These are phyloP conservation scores for Multifurca ochricompacta DNA, from an alignment of 768 basidiomycete species.

Conservation along the genomic window DNA sequence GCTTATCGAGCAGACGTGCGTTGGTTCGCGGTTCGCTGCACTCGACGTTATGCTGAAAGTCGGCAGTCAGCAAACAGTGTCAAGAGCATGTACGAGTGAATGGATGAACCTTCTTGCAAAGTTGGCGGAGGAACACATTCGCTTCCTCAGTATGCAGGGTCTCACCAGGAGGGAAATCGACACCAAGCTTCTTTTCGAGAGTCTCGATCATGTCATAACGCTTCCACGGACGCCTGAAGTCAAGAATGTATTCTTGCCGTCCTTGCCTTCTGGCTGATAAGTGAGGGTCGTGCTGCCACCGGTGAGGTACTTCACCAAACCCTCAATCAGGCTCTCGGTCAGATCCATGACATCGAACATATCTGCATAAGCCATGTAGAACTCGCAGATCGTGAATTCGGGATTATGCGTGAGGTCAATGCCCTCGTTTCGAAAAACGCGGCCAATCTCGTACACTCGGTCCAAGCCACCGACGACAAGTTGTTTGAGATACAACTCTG, in stretches of 20 bases:
- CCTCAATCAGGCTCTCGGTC: constrained; percentile 85
- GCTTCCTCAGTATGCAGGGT: constrained; percentile 81
- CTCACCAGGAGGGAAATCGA: constrained; percentile 90
- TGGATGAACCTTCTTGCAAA: constrained; percentile 68
- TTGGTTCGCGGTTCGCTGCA: constrained; percentile 96
- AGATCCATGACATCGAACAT: constrained; percentile 99
- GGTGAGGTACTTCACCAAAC: constrained; percentile 81
- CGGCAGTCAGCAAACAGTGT: neutral
- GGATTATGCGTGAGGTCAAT: constrained; percentile 99
- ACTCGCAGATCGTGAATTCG: constrained; percentile 99
- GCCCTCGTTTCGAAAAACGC: constrained; percentile 96
- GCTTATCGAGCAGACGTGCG: constrained; percentile 93
- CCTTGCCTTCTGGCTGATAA: constrained; percentile 94
- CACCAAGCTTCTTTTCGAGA: constrained; percentile 85
- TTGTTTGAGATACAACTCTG: constrained; percentile 96
- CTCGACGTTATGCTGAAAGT: constrained; percentile 79
- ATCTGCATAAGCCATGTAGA: constrained; percentile 99
- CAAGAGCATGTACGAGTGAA: neutral
- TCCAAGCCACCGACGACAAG: constrained; percentile 96
- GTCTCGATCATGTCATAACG: constrained; percentile 97
- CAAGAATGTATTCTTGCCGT: constrained; percentile 67
- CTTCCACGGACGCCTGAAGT: constrained; percentile 96
- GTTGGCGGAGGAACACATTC: constrained; percentile 78
- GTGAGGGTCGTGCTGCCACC: constrained; percentile 70
- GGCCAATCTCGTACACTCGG: constrained; percentile 96